Base-by-base conservation (phyloP, 2,329 filamentous ascomycete genomes). In the Calonectria honghensis region DNA sequence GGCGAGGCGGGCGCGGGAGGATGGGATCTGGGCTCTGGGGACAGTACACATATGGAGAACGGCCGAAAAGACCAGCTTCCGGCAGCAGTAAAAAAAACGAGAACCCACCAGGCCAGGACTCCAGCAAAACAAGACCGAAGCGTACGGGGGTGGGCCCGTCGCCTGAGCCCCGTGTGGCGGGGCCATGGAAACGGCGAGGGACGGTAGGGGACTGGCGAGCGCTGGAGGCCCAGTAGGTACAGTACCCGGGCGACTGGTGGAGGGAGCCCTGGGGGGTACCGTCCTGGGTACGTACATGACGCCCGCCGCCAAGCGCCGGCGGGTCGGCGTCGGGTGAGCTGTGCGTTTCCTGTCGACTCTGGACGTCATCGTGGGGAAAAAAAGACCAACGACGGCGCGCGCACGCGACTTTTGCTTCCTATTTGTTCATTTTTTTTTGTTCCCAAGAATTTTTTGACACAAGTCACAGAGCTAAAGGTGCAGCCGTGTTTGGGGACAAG, bases 71-170 rank as follows among this genome's bases (percentile, higher is more conserved):
- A 37, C 57, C 57, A 61, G 35, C 57, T 39, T 61, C 57, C 57
- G 57, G 57, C 57, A 61, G 57, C 57, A 61, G 32, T 27, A 35
- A 61, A 48, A 61, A 57, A 61, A 61, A 61, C 57, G 57, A 61
- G 57, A 61, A 35, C 57, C 57, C 57, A 61, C 57, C 57, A 61
- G 57, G 37, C 14, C 57, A 61, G 57, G 32, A 61, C 57, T 61
- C 57, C 57, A 61, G 57, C 57, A 61, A 61, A 61, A 61, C 57
- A 61, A 61, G 59, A 71, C 68, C 63, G 68, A 68, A 72, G 73
- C 63, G 37, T 70, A 74, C 73, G 73, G 73, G 68, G 69, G 73
- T 74, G 73, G 73, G 63, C 68, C 69, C 73, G 68, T 48, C 48
- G 54, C 59, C 72, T 72, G 64, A 70, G 73, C 73, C 73, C 70